Conservation (phyloP, 176 grass and related monocot species). For the Avena insularis region DNA sequence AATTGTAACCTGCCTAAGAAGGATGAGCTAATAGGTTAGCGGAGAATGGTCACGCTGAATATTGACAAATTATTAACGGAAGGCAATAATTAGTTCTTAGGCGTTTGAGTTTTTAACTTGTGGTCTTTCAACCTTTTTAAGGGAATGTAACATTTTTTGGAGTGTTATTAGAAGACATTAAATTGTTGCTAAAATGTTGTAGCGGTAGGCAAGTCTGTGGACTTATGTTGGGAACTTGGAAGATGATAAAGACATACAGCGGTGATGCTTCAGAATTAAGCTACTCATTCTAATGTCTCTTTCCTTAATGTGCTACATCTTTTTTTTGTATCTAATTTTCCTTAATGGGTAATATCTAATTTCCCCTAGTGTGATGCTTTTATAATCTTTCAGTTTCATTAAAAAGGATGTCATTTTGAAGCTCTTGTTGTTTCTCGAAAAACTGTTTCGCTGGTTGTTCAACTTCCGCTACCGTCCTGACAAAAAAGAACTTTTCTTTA, state of each 20-base stretch:
- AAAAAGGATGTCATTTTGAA: neutral
- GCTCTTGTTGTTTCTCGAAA: neutral
- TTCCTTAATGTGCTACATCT: constrained; percentile 1
- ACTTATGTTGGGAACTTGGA: constrained; percentile 1
- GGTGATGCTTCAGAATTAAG: constrained; percentile 19
- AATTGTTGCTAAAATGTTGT: neutral
- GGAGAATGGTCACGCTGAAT: neutral
- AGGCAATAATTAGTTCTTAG: neutral
- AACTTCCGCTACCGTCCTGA: neutral
- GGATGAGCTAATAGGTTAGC: constrained; percentile 11
- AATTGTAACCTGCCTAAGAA: neutral
- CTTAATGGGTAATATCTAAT: constrained; percentile 13
- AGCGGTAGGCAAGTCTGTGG: constrained; percentile 27
- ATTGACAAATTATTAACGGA: neutral
- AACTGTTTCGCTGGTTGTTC: neutral
- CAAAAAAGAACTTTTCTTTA: constrained; percentile 9
- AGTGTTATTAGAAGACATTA: constrained; percentile 28
- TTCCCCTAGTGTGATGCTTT: neutral
- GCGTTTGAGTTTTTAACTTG: constrained; percentile 7
- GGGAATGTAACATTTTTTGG: neutral
- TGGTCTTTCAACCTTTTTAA: neutral
- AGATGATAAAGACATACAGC: constrained; percentile 15
- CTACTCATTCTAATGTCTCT: neutral
- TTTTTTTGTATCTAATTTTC: neutral
- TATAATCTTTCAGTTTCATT: neutral